A percentile compares a stretch with the other conserved stretches of the same genome.
Evolutionary conservation across 805 yeast genomes (phyloP).

Genomic region (Suhomyces canberraensis): DNA sequence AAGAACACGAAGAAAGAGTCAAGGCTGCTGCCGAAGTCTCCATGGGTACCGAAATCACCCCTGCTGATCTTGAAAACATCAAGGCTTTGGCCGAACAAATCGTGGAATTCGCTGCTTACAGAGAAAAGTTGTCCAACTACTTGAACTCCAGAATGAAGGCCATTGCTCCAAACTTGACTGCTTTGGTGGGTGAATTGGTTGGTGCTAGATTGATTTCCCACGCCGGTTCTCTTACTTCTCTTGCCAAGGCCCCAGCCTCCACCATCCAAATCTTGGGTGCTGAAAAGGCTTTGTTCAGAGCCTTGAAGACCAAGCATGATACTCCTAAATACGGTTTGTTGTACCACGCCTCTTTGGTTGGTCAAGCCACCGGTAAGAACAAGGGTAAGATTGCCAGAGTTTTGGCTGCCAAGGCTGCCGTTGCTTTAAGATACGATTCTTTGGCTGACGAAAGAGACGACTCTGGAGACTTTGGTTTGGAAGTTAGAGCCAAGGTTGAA

Average conservation of each 20-base stretch:
- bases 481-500: conserved; percentile 90
- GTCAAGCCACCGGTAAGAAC: conserved; percentile 96
- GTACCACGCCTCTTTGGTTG: conserved; percentile 95
- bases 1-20: conserved; percentile 53
- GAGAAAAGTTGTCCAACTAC: conserved; percentile 93
- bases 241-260: conserved; percentile 98
- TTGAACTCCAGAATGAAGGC: conserved; percentile 95
- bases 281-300: conserved; percentile 98
- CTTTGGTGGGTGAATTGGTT: conserved; percentile 94
- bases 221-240: conserved; percentile 88
- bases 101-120: conserved; percentile 91
- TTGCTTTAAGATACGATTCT: conserved; percentile 94
- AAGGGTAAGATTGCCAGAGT: conserved; percentile 99
- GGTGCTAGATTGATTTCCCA: conserved; percentile 98
- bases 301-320: conserved; percentile 96
- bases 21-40: conserved; percentile 97
- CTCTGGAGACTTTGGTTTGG: conserved; percentile 88
- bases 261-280: conserved; percentile 98
- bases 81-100: conserved; percentile 92
- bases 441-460: conserved; percentile 96
- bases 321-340: conserved; percentile 97
- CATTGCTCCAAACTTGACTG: conserved; percentile 95
- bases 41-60: conserved; percentile 99
- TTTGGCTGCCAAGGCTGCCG: conserved; percentile 97
- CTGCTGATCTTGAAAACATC: conserved; percentile 82